phyloP scores from a whole-genome alignment of 108 stramenopile species.

The Cyclotella kingstonii region DNA sequence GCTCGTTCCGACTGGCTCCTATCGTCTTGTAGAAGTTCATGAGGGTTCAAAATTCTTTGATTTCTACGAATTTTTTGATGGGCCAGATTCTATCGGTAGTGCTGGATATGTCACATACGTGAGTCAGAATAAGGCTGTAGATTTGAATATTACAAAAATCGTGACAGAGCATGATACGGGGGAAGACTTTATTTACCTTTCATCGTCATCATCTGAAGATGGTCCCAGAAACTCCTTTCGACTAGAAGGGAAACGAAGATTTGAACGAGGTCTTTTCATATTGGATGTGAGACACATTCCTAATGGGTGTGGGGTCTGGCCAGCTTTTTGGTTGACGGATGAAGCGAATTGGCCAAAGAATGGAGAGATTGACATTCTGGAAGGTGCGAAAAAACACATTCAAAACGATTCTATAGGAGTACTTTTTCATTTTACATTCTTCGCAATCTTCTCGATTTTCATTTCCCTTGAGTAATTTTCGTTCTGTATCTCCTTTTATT shows the following conservation, averaged over 20 bases:
- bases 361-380: conserved; percentile 55
- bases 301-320: conserved; percentile 53
- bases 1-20: conserved; percentile 36
- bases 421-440: background rate
- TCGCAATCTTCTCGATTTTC: background rate
- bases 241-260: conserved; percentile 73
- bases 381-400: conserved; percentile 14
- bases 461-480: background rate
- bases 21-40: conserved; percentile 40
- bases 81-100: conserved; percentile 78
- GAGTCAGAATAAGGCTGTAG: conserved; percentile 40
- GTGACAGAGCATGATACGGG: conserved; percentile 41
- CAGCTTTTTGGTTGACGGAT: conserved; percentile 53
- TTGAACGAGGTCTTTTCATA: conserved; percentile 82
- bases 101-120: conserved; percentile 76
- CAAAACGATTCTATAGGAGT: background rate
- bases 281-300: conserved; percentile 61
- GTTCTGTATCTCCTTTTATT: background rate
- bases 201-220: conserved; percentile 57
- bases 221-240: conserved; percentile 78
- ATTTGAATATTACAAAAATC: conserved; percentile 56
- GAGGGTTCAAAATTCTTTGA: conserved; percentile 70
- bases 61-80: conserved; percentile 75
- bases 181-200: conserved; percentile 78
- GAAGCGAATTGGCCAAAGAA: conserved; percentile 47